phyloP scores from a whole-genome alignment of 208 protist genomes.

The Leishmania turanica region DNA sequence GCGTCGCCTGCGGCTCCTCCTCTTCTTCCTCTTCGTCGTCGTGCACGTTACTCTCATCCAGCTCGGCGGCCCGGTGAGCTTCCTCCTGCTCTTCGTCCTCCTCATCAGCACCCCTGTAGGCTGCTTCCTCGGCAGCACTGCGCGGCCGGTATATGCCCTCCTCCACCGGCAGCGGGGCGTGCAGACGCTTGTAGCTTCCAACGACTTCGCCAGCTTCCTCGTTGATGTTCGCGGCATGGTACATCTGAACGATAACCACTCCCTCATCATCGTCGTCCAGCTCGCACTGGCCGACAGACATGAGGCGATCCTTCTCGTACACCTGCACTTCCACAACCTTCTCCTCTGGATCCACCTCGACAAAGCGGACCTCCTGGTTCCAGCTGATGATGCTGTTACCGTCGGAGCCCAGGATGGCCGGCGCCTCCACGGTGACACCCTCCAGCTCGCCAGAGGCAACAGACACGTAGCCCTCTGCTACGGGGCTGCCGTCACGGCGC shows the following conservation, averaged over 20 bases:
- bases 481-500: conserved; percentile 39
- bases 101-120: conserved; percentile 9
- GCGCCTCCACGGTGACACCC: conserved; percentile 64
- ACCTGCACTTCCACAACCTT: conserved; percentile 60
- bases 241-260: conserved; percentile 63
- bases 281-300: conserved; percentile 52
- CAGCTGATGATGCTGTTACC: conserved; percentile 61
- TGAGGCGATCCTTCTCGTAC: conserved; percentile 55
- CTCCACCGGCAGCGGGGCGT: conserved; percentile 22
- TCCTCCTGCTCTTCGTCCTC: conserved; percentile 37
- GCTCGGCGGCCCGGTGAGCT: background rate
- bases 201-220: conserved; percentile 70
- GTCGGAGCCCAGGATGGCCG: conserved; percentile 48
- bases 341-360: conserved; percentile 58
- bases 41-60: conserved; percentile 17
- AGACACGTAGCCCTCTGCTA: conserved; percentile 55
- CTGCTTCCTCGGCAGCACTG: background rate
- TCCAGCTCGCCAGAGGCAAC: conserved; percentile 78
- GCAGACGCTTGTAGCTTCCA: conserved; percentile 78
- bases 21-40: conserved; percentile 31
- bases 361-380: conserved; percentile 91
- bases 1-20: conserved; percentile 9
- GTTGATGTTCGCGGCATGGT: conserved; percentile 44
- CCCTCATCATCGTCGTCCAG: conserved; percentile 48
- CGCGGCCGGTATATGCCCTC: conserved; percentile 9